Conservation (phyloP, 352 stramenopile genomes). For the Thalassiosira exigua region DNA sequence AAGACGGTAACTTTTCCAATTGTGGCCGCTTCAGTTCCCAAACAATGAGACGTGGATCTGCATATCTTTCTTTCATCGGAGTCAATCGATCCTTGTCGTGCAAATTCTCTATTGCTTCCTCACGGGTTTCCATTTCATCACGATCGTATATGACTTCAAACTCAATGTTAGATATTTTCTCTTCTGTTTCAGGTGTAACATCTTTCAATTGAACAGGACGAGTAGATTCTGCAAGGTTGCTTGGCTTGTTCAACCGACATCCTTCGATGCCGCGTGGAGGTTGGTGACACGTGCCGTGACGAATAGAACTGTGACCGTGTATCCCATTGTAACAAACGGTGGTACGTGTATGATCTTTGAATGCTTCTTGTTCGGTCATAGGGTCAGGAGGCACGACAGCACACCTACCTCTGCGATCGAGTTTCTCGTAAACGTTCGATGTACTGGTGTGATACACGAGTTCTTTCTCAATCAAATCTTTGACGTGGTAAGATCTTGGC, state of each 20-base stretch:
- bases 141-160: too few relatives aligned
- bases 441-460: slow-evolving; percentile 25
- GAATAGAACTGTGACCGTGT: slow-evolving; percentile 13
- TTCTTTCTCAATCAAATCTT: slow-evolving; percentile 44
- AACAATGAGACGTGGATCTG: slow-evolving; percentile 30
- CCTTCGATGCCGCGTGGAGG: slow-evolving; percentile 22
- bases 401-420: neutral
- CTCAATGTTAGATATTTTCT: too few relatives aligned
- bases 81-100: neutral
- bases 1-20: neutral
- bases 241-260: slow-evolving; percentile 29
- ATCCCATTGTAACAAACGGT: slow-evolving; percentile 20
- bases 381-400: slow-evolving; percentile 33
- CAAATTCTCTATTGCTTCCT: slow-evolving; percentile 7
- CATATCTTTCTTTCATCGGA: neutral
- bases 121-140: slow-evolving; percentile 7
- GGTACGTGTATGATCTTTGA: slow-evolving; percentile 16
- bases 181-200: neutral
- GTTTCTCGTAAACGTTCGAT: slow-evolving; percentile 4
- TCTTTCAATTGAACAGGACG: slow-evolving; percentile 33
- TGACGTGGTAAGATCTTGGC: slow-evolving; percentile 32
- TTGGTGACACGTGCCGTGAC: slow-evolving; percentile 23
- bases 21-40: slow-evolving; percentile 19
- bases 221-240: slow-evolving; percentile 16
- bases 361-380: slow-evolving; percentile 5